Percentiles rank a stretch among this genome's conserved stretches.
These are phyloP conservation scores for Macadamia integrifolia DNA, from an alignment of 164 flowering plant species.

Conservation along the genomic window DNA sequence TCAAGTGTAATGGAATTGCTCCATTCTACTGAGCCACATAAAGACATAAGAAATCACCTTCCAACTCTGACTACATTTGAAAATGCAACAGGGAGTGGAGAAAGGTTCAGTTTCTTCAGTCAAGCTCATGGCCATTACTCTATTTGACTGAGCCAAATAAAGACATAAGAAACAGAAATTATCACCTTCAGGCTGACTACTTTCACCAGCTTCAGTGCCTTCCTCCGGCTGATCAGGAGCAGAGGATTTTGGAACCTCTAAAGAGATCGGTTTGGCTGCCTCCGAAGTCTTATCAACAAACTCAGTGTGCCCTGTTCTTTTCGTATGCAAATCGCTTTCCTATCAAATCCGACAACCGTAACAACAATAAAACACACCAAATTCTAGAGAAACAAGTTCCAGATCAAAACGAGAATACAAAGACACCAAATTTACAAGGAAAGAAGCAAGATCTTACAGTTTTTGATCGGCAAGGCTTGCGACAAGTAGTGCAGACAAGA, in stretches of 20 bases:
- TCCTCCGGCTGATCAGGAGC: constrained; percentile 26
- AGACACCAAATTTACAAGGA: neutral
- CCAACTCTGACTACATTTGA: neutral
- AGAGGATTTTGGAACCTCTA: constrained; percentile 54
- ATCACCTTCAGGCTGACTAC: constrained; percentile 49
- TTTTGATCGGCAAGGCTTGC: constrained; percentile 94
- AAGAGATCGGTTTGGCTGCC: constrained; percentile 63
- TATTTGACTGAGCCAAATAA: neutral
- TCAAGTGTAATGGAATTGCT: neutral
- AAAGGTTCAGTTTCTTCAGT: neutral
- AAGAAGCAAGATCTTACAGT: constrained; percentile 16
- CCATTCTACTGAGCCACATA: neutral
- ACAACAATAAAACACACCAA: too few relatives aligned
- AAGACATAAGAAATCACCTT: neutral
- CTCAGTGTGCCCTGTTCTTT: constrained; percentile 91
- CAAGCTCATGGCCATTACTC: neutral
- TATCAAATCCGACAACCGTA: constrained; percentile 16
- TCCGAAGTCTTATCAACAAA: constrained; percentile 78
- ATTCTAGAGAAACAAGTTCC: neutral
- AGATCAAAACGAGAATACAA: neutral
- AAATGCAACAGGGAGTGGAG: neutral
- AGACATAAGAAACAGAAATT: neutral
- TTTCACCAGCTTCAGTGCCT: constrained; percentile 32
- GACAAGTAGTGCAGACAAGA: constrained; percentile 74
- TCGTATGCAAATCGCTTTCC: constrained; percentile 96